These are phyloP conservation scores for Saccharomycopsis capsularis DNA, from an alignment of 805 yeast species.

Conservation along the genomic window DNA sequence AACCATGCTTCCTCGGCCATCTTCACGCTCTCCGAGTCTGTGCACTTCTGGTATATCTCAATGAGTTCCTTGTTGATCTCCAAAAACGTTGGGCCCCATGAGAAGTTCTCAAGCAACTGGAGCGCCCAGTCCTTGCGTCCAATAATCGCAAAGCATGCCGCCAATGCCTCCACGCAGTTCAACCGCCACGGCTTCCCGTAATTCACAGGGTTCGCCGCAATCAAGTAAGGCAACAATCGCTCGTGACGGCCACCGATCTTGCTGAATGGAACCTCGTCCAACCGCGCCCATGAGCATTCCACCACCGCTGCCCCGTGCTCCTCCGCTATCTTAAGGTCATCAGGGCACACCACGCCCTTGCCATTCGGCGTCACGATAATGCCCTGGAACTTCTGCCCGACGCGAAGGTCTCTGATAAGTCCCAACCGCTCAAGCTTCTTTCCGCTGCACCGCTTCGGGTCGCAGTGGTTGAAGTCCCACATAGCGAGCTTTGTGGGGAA, in stretches of 20 bases:
- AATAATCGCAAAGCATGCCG: conserved; percentile 93
- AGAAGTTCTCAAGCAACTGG: conserved; percentile 65
- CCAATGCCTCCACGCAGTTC: conserved; percentile 95
- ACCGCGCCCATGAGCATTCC: conserved; percentile 96
- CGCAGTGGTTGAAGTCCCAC: conserved; percentile 99
- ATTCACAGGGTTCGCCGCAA: conserved; percentile 96
- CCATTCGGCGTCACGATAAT: conserved; percentile 92
- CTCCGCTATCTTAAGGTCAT: conserved; percentile 73
- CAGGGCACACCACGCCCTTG: conserved; percentile 80
- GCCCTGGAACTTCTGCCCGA: conserved; percentile 94
- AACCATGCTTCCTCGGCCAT: conserved; percentile 73
- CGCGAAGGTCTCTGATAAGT: conserved; percentile 62
- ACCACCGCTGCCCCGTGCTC: conserved; percentile 91
- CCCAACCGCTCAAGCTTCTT: conserved; percentile 89
- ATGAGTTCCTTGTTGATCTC: conserved; percentile 75
- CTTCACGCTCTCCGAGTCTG: conserved; percentile 68
- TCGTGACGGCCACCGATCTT: conserved; percentile 90
- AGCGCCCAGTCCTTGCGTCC: conserved; percentile 89
- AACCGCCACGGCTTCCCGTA: conserved; percentile 94
- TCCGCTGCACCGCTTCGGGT: conserved; percentile 95
- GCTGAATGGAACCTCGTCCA: conserved; percentile 93
- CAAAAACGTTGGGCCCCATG: conserved; percentile 90
- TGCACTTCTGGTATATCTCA: conserved; percentile 67
- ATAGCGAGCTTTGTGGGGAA: conserved; percentile 87
- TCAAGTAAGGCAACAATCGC: conserved; percentile 79